A percentile compares a stretch with the other conserved stretches of the same genome.
phyloP scores from a whole-genome alignment of 2,329 filamentous ascomycete species.

The Macrophomina tecta region DNA sequence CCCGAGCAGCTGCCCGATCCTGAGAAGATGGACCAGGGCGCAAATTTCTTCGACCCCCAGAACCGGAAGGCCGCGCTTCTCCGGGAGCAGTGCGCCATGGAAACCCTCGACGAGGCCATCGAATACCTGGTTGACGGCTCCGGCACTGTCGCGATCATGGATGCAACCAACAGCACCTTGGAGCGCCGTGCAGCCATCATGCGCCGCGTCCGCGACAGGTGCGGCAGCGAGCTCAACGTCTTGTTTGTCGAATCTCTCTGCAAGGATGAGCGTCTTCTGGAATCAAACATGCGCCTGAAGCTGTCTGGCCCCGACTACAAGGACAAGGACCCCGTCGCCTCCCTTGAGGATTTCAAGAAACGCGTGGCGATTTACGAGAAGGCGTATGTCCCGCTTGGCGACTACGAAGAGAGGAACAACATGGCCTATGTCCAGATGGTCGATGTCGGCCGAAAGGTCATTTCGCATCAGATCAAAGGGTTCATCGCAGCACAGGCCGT shows the following conservation, averaged over 20 bases:
- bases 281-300: constrained; percentile 97
- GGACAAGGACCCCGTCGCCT: constrained; percentile 85
- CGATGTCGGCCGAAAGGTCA: constrained; percentile 92
- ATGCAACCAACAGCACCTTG: constrained; percentile 96
- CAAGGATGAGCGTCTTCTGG: constrained; percentile 79
- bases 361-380: constrained; percentile 93
- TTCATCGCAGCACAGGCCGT: constrained; percentile 92
- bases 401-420: constrained; percentile 87
- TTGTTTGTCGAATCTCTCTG: constrained; percentile 96
- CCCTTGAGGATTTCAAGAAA: constrained; percentile 88
- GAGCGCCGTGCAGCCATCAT: constrained; percentile 83
- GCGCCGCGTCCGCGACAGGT: constrained; percentile 78
- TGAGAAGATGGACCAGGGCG: constrained; percentile 80
- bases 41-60: constrained; percentile 89
- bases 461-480: constrained; percentile 87
- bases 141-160: constrained; percentile 91
- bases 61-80: constrained; percentile 83
- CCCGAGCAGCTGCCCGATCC: constrained; percentile 40
- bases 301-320: constrained; percentile 95
- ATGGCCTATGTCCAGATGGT: constrained; percentile 98
- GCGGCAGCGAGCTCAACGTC: constrained; percentile 84
- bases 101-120: constrained; percentile 88
- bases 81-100: constrained; percentile 88
- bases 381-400: constrained; percentile 87
- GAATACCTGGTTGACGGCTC: constrained; percentile 84